Percentiles rank a stretch among this genome's conserved stretches.
These are phyloP conservation scores for Vaccinium vitisidaea DNA, from an alignment of 148 eudicot genomes.

Conservation along the genomic window DNA sequence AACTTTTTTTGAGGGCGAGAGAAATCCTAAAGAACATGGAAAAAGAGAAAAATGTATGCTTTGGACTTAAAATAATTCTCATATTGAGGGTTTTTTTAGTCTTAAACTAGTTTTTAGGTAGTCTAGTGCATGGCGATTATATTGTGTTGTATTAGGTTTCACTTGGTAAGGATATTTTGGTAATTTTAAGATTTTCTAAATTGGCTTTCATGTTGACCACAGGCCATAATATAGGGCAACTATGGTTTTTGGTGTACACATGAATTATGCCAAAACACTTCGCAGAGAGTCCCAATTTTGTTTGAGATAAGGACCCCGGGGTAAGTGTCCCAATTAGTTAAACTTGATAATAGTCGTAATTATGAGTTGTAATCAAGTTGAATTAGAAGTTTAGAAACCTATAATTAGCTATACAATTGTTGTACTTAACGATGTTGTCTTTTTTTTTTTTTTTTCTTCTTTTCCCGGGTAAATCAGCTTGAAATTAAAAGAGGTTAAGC, in stretches of 20 bases:
- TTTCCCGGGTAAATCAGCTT: too few species aligned
- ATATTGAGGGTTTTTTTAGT: background rate
- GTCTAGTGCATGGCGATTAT: background rate
- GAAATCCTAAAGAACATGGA: conserved; percentile 1
- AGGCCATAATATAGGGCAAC: background rate
- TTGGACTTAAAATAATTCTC: background rate
- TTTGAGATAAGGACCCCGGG: background rate
- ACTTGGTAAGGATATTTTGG: background rate
- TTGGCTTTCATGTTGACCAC: background rate
- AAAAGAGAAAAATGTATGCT: background rate
- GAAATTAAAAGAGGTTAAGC: too few species aligned
- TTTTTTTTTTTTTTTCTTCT: too few species aligned
- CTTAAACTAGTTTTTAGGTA: background rate
- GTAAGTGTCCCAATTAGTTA: background rate
- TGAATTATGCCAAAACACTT: background rate
- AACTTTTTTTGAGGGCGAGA: background rate
- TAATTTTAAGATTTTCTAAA: background rate
- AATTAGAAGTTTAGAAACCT: background rate
- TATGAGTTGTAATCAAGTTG: background rate
- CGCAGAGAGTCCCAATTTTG: background rate
- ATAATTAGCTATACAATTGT: background rate
- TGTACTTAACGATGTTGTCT: background rate
- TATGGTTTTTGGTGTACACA: background rate
- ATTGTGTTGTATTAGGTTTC: background rate
- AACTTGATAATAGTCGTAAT: background rate